Conservation (phyloP, 441 rosid species). For the Aleurites moluccanus region DNA sequence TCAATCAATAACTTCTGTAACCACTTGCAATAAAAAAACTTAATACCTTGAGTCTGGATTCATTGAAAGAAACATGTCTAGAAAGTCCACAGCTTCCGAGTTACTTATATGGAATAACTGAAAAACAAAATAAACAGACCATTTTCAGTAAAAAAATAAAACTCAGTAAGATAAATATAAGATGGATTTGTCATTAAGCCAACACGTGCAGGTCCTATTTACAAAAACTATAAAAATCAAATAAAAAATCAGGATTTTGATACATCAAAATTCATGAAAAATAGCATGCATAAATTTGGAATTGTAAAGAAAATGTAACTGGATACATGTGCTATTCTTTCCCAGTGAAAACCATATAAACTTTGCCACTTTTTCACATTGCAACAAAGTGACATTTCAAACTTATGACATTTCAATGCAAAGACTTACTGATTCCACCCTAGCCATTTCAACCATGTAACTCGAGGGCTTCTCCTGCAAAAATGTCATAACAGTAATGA, state of each 20-base stretch:
- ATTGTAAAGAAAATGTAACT: neutral
- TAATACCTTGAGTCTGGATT: conserved; percentile 77
- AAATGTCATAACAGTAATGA: conserved; percentile 9
- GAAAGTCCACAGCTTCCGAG: conserved; percentile 70
- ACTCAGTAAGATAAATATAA: neutral
- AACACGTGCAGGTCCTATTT: neutral
- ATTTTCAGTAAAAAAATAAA: neutral
- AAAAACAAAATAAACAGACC: conserved; percentile 26
- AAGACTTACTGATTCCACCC: conserved; percentile 70
- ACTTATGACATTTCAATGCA: conserved; percentile 18
- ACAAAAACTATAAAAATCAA: neutral
- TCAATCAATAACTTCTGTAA: neutral
- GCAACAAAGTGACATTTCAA: conserved; percentile 24
- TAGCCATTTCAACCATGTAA: conserved; percentile 96
- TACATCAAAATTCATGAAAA: neutral
- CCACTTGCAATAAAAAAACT: conserved; percentile 8
- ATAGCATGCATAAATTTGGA: neutral
- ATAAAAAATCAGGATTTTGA: neutral
- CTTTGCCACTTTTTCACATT: neutral
- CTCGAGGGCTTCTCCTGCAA: conserved; percentile 73
- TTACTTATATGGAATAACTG: conserved; percentile 78
- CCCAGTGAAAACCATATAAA: neutral
- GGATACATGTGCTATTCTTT: neutral
- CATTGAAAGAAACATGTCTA: conserved; percentile 81
- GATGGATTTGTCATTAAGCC: neutral